Evolutionary conservation across 78 protist species (phyloP).

Genomic region (Trichosphaerium sp.): DNA sequence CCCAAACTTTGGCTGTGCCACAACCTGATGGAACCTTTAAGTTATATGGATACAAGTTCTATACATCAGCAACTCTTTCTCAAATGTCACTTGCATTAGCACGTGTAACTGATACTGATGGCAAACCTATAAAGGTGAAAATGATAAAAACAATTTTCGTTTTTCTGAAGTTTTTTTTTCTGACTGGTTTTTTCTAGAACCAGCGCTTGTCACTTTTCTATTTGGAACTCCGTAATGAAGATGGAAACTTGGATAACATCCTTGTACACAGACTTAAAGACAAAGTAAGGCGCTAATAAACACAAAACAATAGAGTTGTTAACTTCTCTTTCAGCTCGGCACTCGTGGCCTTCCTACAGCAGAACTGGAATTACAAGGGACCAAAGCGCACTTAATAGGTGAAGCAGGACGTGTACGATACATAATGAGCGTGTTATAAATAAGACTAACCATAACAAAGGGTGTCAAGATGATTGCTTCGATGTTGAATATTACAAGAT

Average conservation of each 20-base stretch:
- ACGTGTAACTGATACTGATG: slow-evolving; percentile 18
- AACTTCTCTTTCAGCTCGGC: too few species aligned
- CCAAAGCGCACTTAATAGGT: slow-evolving; percentile 11
- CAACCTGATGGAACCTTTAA: not conserved
- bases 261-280: slow-evolving; percentile 39
- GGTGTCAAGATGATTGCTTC: slow-evolving; percentile 50
- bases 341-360: slow-evolving; percentile 63
- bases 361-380: slow-evolving; percentile 38
- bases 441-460: too few species aligned
- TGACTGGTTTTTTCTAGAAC: too few species aligned
- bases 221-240: slow-evolving; percentile 1
- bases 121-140: too few species aligned
- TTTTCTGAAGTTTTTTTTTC: too few species aligned
- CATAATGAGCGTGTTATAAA: too few species aligned
- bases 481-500: slow-evolving; percentile 50
- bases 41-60: slow-evolving; percentile 45
- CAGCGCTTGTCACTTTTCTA: slow-evolving; percentile 32
- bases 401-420: too few species aligned
- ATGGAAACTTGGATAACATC: slow-evolving; percentile 29
- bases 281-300: too few species aligned
- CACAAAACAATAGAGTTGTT: too few species aligned
- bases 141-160: too few species aligned
- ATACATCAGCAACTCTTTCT: slow-evolving; percentile 49
- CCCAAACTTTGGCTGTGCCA: slow-evolving; percentile 30
- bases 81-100: slow-evolving; percentile 35